Percentiles rank a stretch among this genome's conserved stretches.
Evolutionary conservation across 2,329 filamentous ascomycete genomes (phyloP).

Genomic region (Hypoxylon sp.): DNA sequence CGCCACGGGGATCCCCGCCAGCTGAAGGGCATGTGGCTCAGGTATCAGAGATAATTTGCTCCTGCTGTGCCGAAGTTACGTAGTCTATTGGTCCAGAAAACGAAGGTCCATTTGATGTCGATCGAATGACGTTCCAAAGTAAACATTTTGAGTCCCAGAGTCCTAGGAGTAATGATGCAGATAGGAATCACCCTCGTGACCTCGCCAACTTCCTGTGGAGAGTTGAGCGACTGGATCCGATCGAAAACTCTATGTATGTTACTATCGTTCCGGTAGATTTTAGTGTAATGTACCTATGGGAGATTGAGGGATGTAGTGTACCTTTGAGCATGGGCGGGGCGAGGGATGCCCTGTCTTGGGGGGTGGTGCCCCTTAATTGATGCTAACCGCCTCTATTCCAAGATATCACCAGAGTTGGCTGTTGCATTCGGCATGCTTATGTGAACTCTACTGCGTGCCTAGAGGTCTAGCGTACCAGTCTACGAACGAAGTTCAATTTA

Average conservation of each 20-base stretch:
- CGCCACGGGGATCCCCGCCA: constrained; percentile 21
- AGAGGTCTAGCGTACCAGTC: not conserved
- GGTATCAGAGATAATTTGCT: not conserved
- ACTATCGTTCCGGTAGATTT: too few relatives aligned
- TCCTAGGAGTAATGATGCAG: not conserved
- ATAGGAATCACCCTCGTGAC: not conserved
- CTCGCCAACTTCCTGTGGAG: not conserved
- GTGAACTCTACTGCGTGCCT: not conserved
- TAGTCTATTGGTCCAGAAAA: constrained; percentile 14
- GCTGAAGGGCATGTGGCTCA: constrained; percentile 32
- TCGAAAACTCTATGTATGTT: too few relatives aligned
- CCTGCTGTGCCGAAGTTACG: not conserved
- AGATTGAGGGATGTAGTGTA: not conserved
- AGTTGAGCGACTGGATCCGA: not conserved
- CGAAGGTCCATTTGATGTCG: not conserved
- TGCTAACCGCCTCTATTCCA: not conserved
- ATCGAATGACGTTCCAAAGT: constrained; percentile 1
- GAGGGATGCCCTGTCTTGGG: not conserved
- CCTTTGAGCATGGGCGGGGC: constrained; percentile 1
- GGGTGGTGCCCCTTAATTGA: not conserved
- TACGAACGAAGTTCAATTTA: not conserved
- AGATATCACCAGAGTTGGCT: not conserved
- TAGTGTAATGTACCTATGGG: too few relatives aligned
- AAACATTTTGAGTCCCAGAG: not conserved
- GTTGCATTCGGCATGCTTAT: not conserved